Conservation (phyloP, 2,329 filamentous ascomycete genomes). For the Tolypocladium inflatum region DNA sequence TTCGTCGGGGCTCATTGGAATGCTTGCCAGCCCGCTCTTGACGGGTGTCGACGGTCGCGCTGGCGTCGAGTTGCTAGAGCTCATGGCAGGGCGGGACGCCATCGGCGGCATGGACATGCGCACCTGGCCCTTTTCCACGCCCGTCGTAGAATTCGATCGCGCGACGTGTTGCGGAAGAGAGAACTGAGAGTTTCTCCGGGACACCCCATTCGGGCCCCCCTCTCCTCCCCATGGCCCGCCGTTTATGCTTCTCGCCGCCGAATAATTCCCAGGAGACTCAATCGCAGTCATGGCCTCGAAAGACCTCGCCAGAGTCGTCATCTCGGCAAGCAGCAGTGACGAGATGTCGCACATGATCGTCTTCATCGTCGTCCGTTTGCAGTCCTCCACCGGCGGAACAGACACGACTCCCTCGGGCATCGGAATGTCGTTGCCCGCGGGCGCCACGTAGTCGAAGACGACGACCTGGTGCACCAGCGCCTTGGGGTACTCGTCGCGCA, state of each 20-base stretch:
- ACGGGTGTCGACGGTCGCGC: slow-evolving; percentile 41
- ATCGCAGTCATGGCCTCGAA: slow-evolving; percentile 66
- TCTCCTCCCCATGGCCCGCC: slow-evolving; percentile 33
- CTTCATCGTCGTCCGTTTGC: slow-evolving; percentile 71
- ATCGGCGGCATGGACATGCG: slow-evolving; percentile 79
- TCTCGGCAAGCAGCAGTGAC: slow-evolving; percentile 62
- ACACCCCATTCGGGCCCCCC: slow-evolving; percentile 20
- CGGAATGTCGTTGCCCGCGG: slow-evolving; percentile 37
- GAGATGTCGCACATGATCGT: slow-evolving; percentile 74
- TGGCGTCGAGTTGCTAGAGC: slow-evolving; percentile 35
- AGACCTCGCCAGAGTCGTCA: slow-evolving; percentile 64
- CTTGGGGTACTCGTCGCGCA: slow-evolving; percentile 65
- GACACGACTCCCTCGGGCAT: slow-evolving; percentile 60
- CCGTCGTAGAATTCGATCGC: slow-evolving; percentile 45
- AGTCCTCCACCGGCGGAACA: slow-evolving; percentile 59
- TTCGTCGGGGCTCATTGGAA: slow-evolving; percentile 39
- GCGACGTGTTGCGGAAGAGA: slow-evolving; percentile 27
- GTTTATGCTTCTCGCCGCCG: slow-evolving; percentile 27
- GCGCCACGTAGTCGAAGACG: slow-evolving; percentile 62
- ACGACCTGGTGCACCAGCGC: slow-evolving; percentile 70
- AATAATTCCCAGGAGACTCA: slow-evolving; percentile 59
- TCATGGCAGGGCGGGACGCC: slow-evolving; percentile 33
- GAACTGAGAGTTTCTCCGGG: slow-evolving; percentile 48
- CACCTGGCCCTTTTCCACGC: slow-evolving; percentile 50
- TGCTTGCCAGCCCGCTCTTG: slow-evolving; percentile 37